A percentile compares a stretch with the other conserved stretches of the same genome.
These are phyloP conservation scores for Pythium guiyangense DNA, from an alignment of 352 stramenopile species.

Conservation along the genomic window DNA sequence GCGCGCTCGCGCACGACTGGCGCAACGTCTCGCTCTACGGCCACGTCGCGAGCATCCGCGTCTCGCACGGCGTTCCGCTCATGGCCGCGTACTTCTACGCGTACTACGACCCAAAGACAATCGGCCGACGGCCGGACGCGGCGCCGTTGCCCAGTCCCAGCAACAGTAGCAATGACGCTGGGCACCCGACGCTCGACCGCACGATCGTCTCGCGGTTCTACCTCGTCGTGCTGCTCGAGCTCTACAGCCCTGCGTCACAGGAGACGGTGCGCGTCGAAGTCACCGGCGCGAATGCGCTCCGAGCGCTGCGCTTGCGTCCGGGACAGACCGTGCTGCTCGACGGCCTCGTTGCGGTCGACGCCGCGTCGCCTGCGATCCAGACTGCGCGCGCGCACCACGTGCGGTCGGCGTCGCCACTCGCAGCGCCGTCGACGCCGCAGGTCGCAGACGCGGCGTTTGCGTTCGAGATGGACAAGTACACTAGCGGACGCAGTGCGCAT, in stretches of 20 bases:
- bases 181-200: conserved; percentile 31
- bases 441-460: conserved; percentile 22
- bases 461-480: conserved; percentile 26
- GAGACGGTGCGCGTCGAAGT: conserved; percentile 42
- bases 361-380: conserved; percentile 19
- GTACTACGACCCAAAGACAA: conserved; percentile 63
- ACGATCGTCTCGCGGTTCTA: conserved; percentile 63
- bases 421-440: background rate
- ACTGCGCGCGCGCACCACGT: conserved; percentile 19
- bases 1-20: conserved; percentile 30
- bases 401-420: conserved; percentile 3
- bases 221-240: conserved; percentile 49
- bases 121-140: conserved; percentile 12
- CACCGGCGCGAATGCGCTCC: conserved; percentile 39
- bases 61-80: conserved; percentile 56
- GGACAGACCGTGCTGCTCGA: conserved; percentile 54
- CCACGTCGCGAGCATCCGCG: conserved; percentile 40
- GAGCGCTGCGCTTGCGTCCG: conserved; percentile 32
- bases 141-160: conserved; percentile 5
- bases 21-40: conserved; percentile 51
- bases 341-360: conserved; percentile 47
- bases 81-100: conserved; percentile 66
- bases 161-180: conserved; percentile 7
- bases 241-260: conserved; percentile 45
- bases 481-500: conserved; percentile 3